A percentile compares a stretch with the other conserved stretches of the same genome.
These are phyloP conservation scores for Biscogniauxia marginata DNA, from an alignment of 2,329 filamentous ascomycete genomes.

Conservation along the genomic window DNA sequence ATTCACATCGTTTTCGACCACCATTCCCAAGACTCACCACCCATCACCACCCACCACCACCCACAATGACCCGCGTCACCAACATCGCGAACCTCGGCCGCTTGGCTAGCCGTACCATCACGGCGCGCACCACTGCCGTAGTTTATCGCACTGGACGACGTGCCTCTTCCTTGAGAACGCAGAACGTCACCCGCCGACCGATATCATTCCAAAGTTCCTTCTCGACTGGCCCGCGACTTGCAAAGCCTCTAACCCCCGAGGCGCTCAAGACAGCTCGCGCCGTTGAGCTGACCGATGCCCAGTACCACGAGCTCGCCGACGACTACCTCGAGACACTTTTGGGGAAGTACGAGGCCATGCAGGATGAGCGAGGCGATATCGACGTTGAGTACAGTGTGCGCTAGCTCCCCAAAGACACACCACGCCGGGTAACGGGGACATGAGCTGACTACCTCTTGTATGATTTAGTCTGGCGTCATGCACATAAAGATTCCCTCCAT, in stretches of 20 bases:
- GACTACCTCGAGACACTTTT: slow-evolving; percentile 64
- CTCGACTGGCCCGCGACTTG: slow-evolving; percentile 39
- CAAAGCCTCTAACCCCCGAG: slow-evolving; percentile 39
- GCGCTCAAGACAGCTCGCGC: slow-evolving; percentile 37
- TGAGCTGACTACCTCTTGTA: neutral
- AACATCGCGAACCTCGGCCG: slow-evolving; percentile 39
- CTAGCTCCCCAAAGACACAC: slow-evolving; percentile 18
- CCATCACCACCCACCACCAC: neutral
- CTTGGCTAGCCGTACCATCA: slow-evolving; percentile 34
- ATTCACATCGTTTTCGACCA: neutral
- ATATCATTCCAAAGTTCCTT: slow-evolving; percentile 13
- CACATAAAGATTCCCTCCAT: slow-evolving; percentile 67
- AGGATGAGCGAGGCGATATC: slow-evolving; percentile 71
- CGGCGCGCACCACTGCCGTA: slow-evolving; percentile 8
- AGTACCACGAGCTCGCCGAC: slow-evolving; percentile 80
- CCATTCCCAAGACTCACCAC: neutral
- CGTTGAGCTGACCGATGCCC: slow-evolving; percentile 63
- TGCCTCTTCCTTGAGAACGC: slow-evolving; percentile 17
- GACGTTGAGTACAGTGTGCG: slow-evolving; percentile 88
- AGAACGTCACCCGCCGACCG: slow-evolving; percentile 1
- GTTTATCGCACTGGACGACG: slow-evolving; percentile 22
- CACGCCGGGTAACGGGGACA: too few relatives aligned
- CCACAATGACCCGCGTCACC: slow-evolving; percentile 30
- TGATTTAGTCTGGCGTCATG: slow-evolving; percentile 74
- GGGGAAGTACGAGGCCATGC: slow-evolving; percentile 65